A percentile compares a stretch with the other conserved stretches of the same genome.
Conservation (phyloP, 257 asterid species). For the Solanum chiquidenum region DNA sequence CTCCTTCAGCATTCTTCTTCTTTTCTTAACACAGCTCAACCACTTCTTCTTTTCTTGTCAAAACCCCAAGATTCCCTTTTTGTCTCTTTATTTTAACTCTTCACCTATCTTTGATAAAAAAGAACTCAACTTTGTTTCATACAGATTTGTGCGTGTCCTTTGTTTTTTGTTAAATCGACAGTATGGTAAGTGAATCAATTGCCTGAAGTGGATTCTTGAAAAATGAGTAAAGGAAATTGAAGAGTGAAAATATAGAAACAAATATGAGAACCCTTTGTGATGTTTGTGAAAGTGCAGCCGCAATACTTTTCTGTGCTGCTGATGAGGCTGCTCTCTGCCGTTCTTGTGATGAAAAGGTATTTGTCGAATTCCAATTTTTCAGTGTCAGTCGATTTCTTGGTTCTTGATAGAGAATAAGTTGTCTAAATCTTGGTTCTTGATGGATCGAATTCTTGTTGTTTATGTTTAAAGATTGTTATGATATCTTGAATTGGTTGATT, state of each 20-base stretch:
- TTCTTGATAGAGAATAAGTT: background rate
- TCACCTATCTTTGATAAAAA: background rate
- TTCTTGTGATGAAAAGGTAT: constrained; percentile 81
- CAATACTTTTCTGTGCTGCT: constrained; percentile 85
- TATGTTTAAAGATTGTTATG: background rate
- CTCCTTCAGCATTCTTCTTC: background rate
- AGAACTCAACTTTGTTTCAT: background rate
- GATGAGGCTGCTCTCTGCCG: constrained; percentile 94
- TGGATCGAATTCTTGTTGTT: background rate
- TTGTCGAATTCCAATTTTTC: background rate
- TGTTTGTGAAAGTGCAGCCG: constrained; percentile 91
- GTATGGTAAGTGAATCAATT: background rate
- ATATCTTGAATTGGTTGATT: constrained; percentile 5
- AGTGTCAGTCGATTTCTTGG: background rate
- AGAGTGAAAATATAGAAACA: background rate
- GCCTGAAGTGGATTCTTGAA: background rate
- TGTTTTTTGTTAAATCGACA: background rate
- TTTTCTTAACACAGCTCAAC: constrained; percentile 1
- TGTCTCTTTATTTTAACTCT: background rate
- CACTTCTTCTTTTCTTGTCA: constrained; percentile 5
- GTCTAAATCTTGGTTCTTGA: background rate
- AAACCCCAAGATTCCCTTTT: constrained; percentile 8
- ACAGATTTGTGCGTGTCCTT: background rate
- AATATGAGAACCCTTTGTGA: constrained; percentile 88
- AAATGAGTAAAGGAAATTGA: background rate